Conservation (phyloP, 352 stramenopile genomes). For the Phytopythium montanum region DNA sequence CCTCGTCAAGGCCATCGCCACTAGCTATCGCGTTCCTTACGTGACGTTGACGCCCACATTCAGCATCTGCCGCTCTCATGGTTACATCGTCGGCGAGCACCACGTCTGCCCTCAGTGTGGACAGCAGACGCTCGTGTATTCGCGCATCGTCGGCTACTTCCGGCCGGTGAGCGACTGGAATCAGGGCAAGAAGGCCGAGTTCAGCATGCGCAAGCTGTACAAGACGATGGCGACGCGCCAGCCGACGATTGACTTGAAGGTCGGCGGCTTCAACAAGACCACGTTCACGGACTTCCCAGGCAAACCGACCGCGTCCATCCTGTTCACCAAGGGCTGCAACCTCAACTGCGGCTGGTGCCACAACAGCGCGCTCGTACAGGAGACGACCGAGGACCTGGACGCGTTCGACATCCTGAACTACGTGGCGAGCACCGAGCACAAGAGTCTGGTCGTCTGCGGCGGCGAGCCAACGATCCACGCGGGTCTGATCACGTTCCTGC, state of each 20-base stretch:
- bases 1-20: constrained; percentile 21
- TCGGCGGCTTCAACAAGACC: constrained; percentile 24
- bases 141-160: constrained; percentile 29
- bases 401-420: constrained; percentile 26
- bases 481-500: constrained; percentile 23
- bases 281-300: constrained; percentile 25
- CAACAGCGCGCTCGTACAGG: constrained; percentile 26
- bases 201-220: constrained; percentile 32
- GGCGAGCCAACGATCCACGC: constrained; percentile 26
- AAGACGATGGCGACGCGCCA: constrained; percentile 19
- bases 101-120: constrained; percentile 25
- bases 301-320: constrained; percentile 18
- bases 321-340: constrained; percentile 31
- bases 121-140: constrained; percentile 23
- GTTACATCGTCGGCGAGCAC: constrained; percentile 23
- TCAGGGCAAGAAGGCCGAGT: constrained; percentile 26
- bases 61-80: constrained; percentile 22
- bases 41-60: constrained; percentile 27
- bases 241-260: constrained; percentile 26
- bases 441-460: constrained; percentile 22
- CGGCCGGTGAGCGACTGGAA: constrained; percentile 27
- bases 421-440: constrained; percentile 25
- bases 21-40: constrained; percentile 22
- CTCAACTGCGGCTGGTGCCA: constrained; percentile 29
- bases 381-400: constrained; percentile 22